These are phyloP conservation scores for Ogataea hybrid DNA, from an alignment of 1,139 yeast species.

Conservation along the genomic window DNA sequence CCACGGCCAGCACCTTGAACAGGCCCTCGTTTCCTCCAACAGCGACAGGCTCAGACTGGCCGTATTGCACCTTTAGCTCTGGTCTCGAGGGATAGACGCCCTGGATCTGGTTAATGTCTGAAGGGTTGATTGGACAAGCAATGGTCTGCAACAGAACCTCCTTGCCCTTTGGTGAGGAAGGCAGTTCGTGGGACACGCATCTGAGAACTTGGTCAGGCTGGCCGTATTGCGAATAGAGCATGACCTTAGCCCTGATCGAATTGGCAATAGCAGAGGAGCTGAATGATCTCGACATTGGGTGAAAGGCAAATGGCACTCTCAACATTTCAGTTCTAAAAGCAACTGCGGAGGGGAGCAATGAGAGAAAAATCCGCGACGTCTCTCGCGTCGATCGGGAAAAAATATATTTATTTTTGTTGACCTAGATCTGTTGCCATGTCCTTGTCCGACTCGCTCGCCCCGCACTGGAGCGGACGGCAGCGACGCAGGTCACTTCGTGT, in stretches of 20 bases:
- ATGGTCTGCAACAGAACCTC: slow-evolving; percentile 59
- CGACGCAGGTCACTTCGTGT: neutral
- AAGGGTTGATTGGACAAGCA: slow-evolving; percentile 92
- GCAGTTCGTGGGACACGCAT: slow-evolving; percentile 50
- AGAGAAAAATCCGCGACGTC: neutral
- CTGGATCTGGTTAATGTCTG: slow-evolving; percentile 85
- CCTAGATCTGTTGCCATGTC: neutral
- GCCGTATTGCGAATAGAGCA: slow-evolving; percentile 57
- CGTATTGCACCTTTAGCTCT: slow-evolving; percentile 49
- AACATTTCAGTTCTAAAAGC: neutral
- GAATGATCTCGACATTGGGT: slow-evolving; percentile 5
- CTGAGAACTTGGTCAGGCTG: slow-evolving; percentile 56
- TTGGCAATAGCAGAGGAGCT: slow-evolving; percentile 3
- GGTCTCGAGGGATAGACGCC: slow-evolving; percentile 95
- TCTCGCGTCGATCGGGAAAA: slow-evolving; percentile 1
- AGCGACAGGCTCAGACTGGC: slow-evolving; percentile 62
- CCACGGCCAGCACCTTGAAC: slow-evolving; percentile 76
- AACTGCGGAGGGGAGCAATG: neutral
- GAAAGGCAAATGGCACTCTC: neutral
- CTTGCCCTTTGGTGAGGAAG: slow-evolving; percentile 41
- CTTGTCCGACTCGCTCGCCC: neutral
- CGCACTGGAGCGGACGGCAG: neutral
- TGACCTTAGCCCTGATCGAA: slow-evolving; percentile 44
- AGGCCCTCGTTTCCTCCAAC: slow-evolving; percentile 95
- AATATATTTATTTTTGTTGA: neutral